Evolutionary conservation across 495 filamentous ascomycete genomes (phyloP), one percentile per base, ranked within the genome.

Genomic region (Penicillium salamii): DNA sequence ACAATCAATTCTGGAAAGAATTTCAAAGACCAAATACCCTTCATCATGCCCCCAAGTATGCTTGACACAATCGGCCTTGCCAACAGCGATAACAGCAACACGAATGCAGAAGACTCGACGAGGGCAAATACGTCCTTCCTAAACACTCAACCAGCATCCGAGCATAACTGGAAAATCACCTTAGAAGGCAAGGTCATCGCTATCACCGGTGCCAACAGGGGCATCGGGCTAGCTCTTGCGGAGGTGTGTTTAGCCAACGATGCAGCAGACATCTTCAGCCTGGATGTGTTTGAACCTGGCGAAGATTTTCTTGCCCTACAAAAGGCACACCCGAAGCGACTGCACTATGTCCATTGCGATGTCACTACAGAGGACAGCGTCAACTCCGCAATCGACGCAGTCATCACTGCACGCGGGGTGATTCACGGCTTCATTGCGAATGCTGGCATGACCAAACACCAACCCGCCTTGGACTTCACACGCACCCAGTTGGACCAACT

Each of bases 391-490:
- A 62, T 76, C 40, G 61, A 70, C 20, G 47, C 55, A 20, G 64
- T 76, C 13, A 63, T 74, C 7, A 55, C 60, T n/a, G 53, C 61
- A 38, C 54, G 58, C 23, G 66, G 67, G 20, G 50, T 58, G 1
- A 62, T 72, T 8, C 63, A 70, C 31, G 67, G 67, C n/a, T 46
- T 70, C 39, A 57, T 72, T 5, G 65, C 64, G 48, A 71, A 70
- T 40, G 69, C 72, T 5, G 72, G 72, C 14, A 70, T 72, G 65
- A 74, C 72, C 20, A 74, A 74, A 50, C 72, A 73, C 33, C 71
- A 73, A 44, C 71, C 69, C 3, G 71, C 72, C 1, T 55, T 74
- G 9, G 53, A 73, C 26, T 74, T 76, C 48, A 61, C 54, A 3
- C 61, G 66, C 7, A 50, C 57, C n/a, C 50, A 76, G 46, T 45